Evolutionary conservation across 78 protist species (phyloP), one percentile per base, ranked within the genome.

Genomic region (Parvularia atlantis): DNA sequence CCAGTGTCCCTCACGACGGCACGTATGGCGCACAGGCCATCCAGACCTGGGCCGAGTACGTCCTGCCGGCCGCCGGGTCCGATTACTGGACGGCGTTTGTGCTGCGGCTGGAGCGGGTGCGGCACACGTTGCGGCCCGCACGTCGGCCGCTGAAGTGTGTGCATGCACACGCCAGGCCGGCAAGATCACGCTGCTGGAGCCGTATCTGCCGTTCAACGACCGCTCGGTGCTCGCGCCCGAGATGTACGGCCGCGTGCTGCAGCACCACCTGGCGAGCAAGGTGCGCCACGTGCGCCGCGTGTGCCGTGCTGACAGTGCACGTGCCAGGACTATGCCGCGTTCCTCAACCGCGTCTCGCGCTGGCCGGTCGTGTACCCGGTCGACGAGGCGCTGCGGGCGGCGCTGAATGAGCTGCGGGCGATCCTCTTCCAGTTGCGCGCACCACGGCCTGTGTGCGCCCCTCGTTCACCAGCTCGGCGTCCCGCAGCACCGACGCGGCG

Each of bases 141-240:
- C n/a, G n/a, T n/a, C n/a, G n/a, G 48, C 48, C 5, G 48, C 48
- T 10, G 48, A 43, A 43, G 10, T 43, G 6, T 5, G 10, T 43
- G 6, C 22, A 13, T 10, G 48, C 5, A 4, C 58, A 14, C n/a
- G 9, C 35, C 22, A 35, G 36, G 40, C 57, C 4, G 40, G 26
- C 43, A 13, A 52, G 10, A 6, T 40, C 4, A 26, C 10, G 9
- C 52, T 66, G 22, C 40, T 66, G 53, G 70, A 66, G 40, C 46
- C 19, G 33, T 66, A 39, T 40, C 40, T 66, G 17, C 70, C 70
- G 26, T 66, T 66, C 59, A 66, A 66, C 40, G 40, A 66, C 70
- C 57, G 59, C 35, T 14, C 41, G 1, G 52, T 66, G 33, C 26
- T 66, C 33, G 10, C 41, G 24, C 28, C 36, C 17, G 59, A 66